phyloP scores from a whole-genome alignment of 2,329 filamentous ascomycete species.

The Aspergillus sp. region DNA sequence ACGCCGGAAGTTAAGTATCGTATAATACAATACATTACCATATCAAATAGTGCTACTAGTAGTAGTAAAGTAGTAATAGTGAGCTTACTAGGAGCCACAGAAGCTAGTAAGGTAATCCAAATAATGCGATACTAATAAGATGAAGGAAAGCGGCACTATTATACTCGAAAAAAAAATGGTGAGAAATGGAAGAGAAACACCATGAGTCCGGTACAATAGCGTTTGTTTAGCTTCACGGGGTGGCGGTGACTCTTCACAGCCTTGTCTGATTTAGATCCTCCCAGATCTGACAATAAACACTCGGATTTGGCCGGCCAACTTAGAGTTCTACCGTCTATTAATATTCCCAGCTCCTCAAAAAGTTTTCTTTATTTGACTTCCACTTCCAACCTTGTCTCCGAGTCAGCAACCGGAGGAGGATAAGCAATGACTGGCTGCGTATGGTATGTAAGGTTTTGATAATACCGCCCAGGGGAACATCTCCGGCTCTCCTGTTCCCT shows the following conservation, averaged over 20 bases:
- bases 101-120: not conserved
- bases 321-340: not conserved
- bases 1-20: not conserved
- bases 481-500: not conserved
- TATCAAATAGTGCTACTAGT: not conserved
- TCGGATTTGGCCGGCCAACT: not conserved
- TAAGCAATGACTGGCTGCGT: not conserved
- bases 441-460: conserved; percentile 7
- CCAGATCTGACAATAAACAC: not conserved
- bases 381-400: not conserved
- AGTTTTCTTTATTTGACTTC: not conserved
- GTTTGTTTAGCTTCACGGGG: not conserved
- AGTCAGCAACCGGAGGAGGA: not conserved
- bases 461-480: not conserved
- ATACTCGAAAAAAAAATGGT: not conserved
- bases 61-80: not conserved
- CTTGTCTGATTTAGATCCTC: not conserved
- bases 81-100: not conserved
- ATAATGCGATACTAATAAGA: not conserved
- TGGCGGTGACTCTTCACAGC: conserved; percentile 1
- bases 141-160: too few species aligned
- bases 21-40: not conserved
- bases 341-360: not conserved
- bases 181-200: not conserved
- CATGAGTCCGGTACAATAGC: not conserved